Evolutionary conservation across 1,139 yeast species (phyloP), one percentile per base, ranked within the genome.

Genomic region (Geotrichum siamense): DNA sequence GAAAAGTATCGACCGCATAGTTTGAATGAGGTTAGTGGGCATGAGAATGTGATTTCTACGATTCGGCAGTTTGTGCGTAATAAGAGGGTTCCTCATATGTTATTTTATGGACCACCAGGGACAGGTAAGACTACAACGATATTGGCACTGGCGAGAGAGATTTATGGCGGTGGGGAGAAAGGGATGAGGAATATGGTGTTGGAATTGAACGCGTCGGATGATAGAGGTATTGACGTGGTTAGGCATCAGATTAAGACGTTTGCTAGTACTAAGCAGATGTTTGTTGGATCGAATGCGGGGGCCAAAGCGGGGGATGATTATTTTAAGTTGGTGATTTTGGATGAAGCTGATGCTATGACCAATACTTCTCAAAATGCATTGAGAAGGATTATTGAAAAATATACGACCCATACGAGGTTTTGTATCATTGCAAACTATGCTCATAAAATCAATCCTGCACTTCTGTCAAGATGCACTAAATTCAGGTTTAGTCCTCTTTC

Each of bases 311-410:
- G 26, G 12, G 35, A 32, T 21, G 16, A n/a, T 13, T 8, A 32
- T 10, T 91, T 89, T 71, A 93, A 93, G 59, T 70, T 93, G 54
- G 82, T 93, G 48, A 86, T 93, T 28, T 70, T 93, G 53, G 99
- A 93, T 67, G 99, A 93, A 66, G 98, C 98, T 0, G 98, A 93
- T 65, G 94, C 98, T 37, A 93, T 93, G 98, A 91, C 99, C 1
- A 80, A 83, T 49, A 94, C 83, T 8, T 98, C 99, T 0, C 96
- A 93, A 62, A 91, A 91, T 61, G 96, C 98, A 1, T 69, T 93
- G 52, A 75, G 99, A 63, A 70, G 99, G 41, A 67, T 78, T 55
- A 93, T 93, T 62, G 99, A 93, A 62, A 87, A 85, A 60, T 91
- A 86, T 60, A 89, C 98, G 22, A 83, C 85, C 58, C 89, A 89